Evolutionary conservation across 345 rosid genomes (phyloP).

Genomic region (Boechera stricta): DNA sequence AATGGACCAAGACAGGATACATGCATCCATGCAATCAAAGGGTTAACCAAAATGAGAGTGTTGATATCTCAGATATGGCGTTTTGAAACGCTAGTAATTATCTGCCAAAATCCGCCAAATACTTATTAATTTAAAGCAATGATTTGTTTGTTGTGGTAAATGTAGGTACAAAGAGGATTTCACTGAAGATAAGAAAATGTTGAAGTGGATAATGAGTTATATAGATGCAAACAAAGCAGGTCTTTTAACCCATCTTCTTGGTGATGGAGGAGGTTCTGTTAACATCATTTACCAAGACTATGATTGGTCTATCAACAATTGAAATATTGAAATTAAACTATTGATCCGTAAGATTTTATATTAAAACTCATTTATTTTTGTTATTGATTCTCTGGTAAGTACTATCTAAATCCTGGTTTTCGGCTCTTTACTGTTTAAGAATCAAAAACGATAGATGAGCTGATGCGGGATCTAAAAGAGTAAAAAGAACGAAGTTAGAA

Average conservation of each 20-base stretch:
- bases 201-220: conserved; percentile 74
- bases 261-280: conserved; percentile 66
- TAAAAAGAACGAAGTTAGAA: no score
- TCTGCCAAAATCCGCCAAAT: background rate
- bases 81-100: no score
- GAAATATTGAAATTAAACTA: conserved; percentile 13
- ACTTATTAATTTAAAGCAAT: background rate
- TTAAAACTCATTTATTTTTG: background rate
- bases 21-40: background rate
- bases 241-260: conserved; percentile 71
- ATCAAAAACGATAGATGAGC: background rate
- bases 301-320: conserved; percentile 79
- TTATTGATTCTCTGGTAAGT: conserved; percentile 5
- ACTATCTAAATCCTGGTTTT: background rate
- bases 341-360: no score
- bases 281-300: conserved; percentile 67
- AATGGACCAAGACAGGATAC: background rate
- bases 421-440: background rate
- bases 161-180: conserved; percentile 79
- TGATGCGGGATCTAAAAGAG: no score
- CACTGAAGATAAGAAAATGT: conserved; percentile 66
- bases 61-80: background rate
- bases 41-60: background rate
- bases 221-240: conserved; percentile 76
- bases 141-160: conserved; percentile 3